Evolutionary conservation across 306 rosid genomes (phyloP), one percentile per base, ranked within the genome.

Genomic region (Lablab purpureus): DNA sequence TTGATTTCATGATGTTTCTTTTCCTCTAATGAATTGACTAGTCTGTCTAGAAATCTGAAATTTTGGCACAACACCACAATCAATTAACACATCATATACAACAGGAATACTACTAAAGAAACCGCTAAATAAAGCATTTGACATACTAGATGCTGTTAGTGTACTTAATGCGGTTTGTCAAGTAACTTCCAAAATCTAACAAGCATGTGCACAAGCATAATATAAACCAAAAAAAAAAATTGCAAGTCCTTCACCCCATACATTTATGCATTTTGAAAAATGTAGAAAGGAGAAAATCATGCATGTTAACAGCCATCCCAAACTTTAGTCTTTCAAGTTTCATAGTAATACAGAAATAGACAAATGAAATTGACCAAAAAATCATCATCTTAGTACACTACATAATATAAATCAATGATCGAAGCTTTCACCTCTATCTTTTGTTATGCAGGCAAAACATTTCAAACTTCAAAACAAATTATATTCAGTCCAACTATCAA

Each of bases 1-100:
- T 88, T 94, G 76, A 88, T 88, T 85, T 94, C 97, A 72, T 89
- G 97, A 82, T 85, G 95, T 83, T 91, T 92, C 90, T 94, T 94
- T 83, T 89, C 97, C 88, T 88, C 99, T 75, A 94, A 79, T 78
- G 92, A 88, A 74, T 88, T 87, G 21, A 89, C 97, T 45, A 94
- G 86, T 85, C 97, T 88, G 47, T 92, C 97, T 30, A 90, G 84
- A 88, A 94, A 92, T 87, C 99, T 94, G 89, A 82, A 87, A 87
- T 78, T n/a, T 78, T 73, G 76, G 65, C 80, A 78, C 73, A 62
- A 75, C 22, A 69, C 37, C 56, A 13, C 40, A 67, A 36, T 71
- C 23, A 71, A 71, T 32, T 45, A 73, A 75, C 62, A 73, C 36
- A 50, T 72, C 69, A 51, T 41, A 67, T 10, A 46, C 50, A 64